Conservation (phyloP, 148 eudicot genomes). For the Rhododendron ferrugineum region DNA sequence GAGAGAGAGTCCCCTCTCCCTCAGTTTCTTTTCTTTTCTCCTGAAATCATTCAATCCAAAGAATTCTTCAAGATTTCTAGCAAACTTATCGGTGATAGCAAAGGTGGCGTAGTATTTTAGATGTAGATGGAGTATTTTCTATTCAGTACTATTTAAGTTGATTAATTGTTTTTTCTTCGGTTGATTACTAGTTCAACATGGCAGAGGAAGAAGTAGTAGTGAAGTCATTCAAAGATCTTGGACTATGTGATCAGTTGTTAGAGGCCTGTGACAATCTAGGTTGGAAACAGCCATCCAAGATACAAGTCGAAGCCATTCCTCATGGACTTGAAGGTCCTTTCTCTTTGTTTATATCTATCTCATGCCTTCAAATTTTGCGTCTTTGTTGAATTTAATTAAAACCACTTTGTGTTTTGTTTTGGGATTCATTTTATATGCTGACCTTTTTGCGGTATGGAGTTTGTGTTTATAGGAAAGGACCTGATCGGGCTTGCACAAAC, state of each 20-base stretch:
- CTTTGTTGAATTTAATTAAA: not conserved
- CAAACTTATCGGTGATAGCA: not conserved
- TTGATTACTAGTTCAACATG: constrained; percentile 18
- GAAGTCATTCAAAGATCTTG: constrained; percentile 63
- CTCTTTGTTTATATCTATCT: not conserved
- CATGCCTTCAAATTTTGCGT: not conserved
- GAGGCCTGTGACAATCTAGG: constrained; percentile 67
- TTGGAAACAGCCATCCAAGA: constrained; percentile 68
- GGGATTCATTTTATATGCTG: not conserved
- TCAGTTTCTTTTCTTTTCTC: too few relatives aligned
- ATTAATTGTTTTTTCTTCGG: not conserved
- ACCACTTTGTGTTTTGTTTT: not conserved
- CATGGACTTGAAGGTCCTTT: constrained; percentile 57
- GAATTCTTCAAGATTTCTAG: not conserved
- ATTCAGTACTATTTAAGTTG: not conserved
- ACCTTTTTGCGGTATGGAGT: not conserved
- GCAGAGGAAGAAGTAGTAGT: constrained; percentile 33
- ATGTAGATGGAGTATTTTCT: not conserved
- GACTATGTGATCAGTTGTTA: constrained; percentile 51
- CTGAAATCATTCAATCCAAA: too few relatives aligned
- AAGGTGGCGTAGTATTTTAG: not conserved
- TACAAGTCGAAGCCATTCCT: constrained; percentile 77
- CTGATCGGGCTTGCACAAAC: constrained; percentile 93
- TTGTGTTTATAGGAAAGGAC: constrained; percentile 54
- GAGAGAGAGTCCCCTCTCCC: too few relatives aligned